Evolutionary conservation across 2,329 filamentous ascomycete genomes (phyloP).

Genomic region (Aspergillus hortae): DNA sequence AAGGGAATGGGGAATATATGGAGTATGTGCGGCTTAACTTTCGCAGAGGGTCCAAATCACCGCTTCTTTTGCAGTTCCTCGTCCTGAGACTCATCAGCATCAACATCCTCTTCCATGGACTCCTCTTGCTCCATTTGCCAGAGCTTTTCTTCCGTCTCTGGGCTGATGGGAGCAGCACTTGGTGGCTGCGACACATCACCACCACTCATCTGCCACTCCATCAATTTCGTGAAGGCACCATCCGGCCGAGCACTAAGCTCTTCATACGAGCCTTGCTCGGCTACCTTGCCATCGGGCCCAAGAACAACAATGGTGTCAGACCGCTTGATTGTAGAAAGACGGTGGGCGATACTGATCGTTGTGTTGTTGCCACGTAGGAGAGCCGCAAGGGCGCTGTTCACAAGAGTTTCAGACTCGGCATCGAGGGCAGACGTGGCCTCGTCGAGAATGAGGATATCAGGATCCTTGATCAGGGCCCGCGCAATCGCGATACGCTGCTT

Average conservation of each 20-base stretch:
- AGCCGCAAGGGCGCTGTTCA: constrained; percentile 81
- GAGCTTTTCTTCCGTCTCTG: constrained; percentile 48
- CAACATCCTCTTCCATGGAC: constrained; percentile 23
- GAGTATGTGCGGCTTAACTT: neutral
- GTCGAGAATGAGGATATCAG: constrained; percentile 93
- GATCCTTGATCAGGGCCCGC: constrained; percentile 87
- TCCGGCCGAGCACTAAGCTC: constrained; percentile 68
- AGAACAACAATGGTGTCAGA: constrained; percentile 94
- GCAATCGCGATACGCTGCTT: constrained; percentile 98
- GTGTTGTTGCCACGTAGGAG: constrained; percentile 86
- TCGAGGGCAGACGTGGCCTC: constrained; percentile 95
- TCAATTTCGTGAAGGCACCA: constrained; percentile 88
- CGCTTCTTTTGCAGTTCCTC: constrained; percentile 18
- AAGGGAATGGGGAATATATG: neutral
- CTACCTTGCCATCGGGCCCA: constrained; percentile 78
- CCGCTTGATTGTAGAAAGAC: constrained; percentile 92
- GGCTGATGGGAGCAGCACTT: constrained; percentile 22
- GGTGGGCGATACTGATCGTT: constrained; percentile 95
- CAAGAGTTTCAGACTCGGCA: constrained; percentile 92
- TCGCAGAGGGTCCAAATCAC: neutral
- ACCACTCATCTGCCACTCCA: constrained; percentile 98
- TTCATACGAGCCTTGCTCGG: constrained; percentile 81
- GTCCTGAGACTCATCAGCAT: constrained; percentile 15
- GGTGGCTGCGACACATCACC: constrained; percentile 53
- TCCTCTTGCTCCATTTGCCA: constrained; percentile 44